Conservation (phyloP, 2,329 filamentous ascomycete species). For the Monosporascus sp. region DNA sequence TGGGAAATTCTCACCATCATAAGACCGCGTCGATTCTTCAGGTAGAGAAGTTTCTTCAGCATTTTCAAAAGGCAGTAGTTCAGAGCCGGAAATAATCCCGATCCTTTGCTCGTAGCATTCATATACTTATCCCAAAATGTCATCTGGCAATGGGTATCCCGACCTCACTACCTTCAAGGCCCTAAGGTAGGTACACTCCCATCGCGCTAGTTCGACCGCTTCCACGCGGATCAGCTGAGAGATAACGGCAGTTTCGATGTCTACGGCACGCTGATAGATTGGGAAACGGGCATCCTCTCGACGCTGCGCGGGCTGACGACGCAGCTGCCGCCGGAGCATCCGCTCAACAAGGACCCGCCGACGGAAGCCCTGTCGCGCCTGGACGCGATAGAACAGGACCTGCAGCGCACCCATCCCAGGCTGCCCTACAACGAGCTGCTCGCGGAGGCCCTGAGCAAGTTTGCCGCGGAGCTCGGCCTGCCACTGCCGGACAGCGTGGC, state of each 20-base stretch:
- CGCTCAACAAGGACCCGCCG: constrained; percentile 32
- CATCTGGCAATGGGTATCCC: background rate
- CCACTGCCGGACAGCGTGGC: constrained; percentile 33
- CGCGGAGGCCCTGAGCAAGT: constrained; percentile 37
- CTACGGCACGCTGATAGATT: constrained; percentile 76
- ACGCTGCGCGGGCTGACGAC: constrained; percentile 47
- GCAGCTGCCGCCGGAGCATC: constrained; percentile 26
- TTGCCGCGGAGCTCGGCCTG: constrained; percentile 40
- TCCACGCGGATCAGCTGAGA: background rate
- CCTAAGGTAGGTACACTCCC: constrained; percentile 29
- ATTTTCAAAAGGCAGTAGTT: no score
- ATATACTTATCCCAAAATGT: background rate
- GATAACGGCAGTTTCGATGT: constrained; percentile 56
- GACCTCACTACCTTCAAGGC: constrained; percentile 8
- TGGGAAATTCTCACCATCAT: no score
- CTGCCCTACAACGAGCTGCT: constrained; percentile 58
- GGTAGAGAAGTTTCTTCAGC: no score
- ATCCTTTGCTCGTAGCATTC: no score
- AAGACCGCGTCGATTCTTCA: no score
- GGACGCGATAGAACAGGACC: constrained; percentile 42
- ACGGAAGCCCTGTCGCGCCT: constrained; percentile 33
- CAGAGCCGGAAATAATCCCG: no score
- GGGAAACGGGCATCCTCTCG: constrained; percentile 60
- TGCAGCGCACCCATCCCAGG: constrained; percentile 50
- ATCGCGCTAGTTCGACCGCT: background rate